These are phyloP conservation scores for Serendipita sp. DNA, from an alignment of 768 basidiomycete species.

Conservation along the genomic window DNA sequence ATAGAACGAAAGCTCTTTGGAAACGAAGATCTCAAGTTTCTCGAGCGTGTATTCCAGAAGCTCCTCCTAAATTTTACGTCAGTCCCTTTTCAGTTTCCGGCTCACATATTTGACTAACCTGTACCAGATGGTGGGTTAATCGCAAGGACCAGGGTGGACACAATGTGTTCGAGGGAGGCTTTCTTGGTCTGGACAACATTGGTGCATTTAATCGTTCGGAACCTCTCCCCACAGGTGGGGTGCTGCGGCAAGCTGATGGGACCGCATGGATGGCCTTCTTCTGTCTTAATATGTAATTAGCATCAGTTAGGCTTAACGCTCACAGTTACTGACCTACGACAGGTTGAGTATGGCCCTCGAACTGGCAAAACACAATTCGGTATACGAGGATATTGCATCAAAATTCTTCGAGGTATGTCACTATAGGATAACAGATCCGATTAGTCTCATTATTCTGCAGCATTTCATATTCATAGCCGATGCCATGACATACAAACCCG, in stretches of 20 bases:
- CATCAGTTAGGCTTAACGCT: not conserved
- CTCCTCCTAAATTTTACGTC: constrained; percentile 93
- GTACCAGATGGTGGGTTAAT: constrained; percentile 74
- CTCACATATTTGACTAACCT: not conserved
- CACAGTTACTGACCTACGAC: not conserved
- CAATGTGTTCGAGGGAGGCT: constrained; percentile 97
- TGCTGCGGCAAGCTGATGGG: constrained; percentile 89
- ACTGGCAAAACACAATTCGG: constrained; percentile 90
- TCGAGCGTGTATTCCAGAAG: constrained; percentile 98
- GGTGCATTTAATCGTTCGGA: constrained; percentile 97
- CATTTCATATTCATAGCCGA: constrained; percentile 98
- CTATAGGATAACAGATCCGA: not conserved
- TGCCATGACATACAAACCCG: constrained; percentile 79
- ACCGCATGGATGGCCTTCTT: constrained; percentile 99
- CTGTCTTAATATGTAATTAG: constrained; percentile 71
- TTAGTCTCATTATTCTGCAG: constrained; percentile 24
- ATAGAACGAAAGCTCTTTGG: constrained; percentile 94
- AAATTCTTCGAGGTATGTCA: constrained; percentile 81
- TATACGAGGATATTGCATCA: constrained; percentile 97
- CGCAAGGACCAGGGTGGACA: constrained; percentile 89
- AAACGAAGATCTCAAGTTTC: constrained; percentile 73
- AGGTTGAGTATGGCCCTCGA: constrained; percentile 97
- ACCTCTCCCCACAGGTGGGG: constrained; percentile 86
- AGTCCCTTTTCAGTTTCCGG: constrained; percentile 24
- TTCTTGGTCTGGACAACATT: constrained; percentile 95